Conservation (phyloP, 2,329 filamentous ascomycete species). For the Purpureocillium lavendulum region DNA sequence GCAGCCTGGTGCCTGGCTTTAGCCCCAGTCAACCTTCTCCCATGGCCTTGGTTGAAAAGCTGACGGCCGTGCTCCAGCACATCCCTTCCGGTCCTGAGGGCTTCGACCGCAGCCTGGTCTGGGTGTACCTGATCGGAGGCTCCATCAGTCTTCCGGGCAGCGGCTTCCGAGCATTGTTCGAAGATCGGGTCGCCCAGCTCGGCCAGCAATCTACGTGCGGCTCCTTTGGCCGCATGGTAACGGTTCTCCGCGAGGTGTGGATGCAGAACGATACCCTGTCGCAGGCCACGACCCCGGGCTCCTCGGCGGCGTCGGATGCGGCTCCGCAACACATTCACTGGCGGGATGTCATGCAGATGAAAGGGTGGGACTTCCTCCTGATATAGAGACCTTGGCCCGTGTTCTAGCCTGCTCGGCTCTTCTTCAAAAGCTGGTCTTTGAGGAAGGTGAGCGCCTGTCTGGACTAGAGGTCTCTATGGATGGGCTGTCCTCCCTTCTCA, state of each 20-base stretch:
- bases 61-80: slow-evolving; percentile 67
- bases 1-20: slow-evolving; percentile 86
- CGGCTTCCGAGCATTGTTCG: slow-evolving; percentile 68
- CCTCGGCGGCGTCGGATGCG: slow-evolving; percentile 24
- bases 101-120: slow-evolving; percentile 84
- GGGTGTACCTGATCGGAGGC: slow-evolving; percentile 86
- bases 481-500: slow-evolving; percentile 1
- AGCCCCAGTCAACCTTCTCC: slow-evolving; percentile 66
- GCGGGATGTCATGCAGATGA: slow-evolving; percentile 87
- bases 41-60: slow-evolving; percentile 67
- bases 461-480: slow-evolving; percentile 8
- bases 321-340: slow-evolving; percentile 71
- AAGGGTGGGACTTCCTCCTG: slow-evolving; percentile 86
- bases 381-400: slow-evolving; percentile 45
- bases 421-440: slow-evolving; percentile 29
- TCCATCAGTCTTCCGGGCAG: slow-evolving; percentile 66
- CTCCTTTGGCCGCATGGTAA: slow-evolving; percentile 75
- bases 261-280: slow-evolving; percentile 56
- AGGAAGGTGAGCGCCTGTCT: slow-evolving; percentile 15
- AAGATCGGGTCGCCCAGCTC: slow-evolving; percentile 64
- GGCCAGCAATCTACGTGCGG: slow-evolving; percentile 73
- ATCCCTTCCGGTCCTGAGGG: slow-evolving; percentile 76
- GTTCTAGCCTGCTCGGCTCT: slow-evolving; percentile 7
- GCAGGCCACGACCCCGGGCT: slow-evolving; percentile 24
- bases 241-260: slow-evolving; percentile 79